These are phyloP conservation scores for Kwoniella heveanensis DNA, from an alignment of 768 basidiomycete species.

Conservation along the genomic window DNA sequence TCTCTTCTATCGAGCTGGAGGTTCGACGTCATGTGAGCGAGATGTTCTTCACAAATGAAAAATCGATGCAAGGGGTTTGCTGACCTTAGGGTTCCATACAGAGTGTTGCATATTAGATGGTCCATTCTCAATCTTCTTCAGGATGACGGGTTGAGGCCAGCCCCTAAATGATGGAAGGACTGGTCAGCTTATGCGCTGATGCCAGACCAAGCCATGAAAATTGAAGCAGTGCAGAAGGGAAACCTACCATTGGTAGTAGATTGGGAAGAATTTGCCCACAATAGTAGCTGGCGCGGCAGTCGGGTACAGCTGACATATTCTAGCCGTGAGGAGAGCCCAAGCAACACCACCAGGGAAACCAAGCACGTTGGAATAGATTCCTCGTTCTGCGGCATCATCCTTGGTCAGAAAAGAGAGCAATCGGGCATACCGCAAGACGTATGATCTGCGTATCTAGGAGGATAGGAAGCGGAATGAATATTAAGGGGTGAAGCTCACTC, in stretches of 20 bases:
- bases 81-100: slow-evolving; percentile 96
- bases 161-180: slow-evolving; percentile 62
- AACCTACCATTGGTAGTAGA: slow-evolving; percentile 92
- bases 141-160: slow-evolving; percentile 97
- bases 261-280: slow-evolving; percentile 96
- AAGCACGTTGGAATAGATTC: slow-evolving; percentile 96
- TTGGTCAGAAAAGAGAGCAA: neutral
- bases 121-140: slow-evolving; percentile 96
- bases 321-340: slow-evolving; percentile 98
- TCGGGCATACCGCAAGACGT: too few relatives aligned
- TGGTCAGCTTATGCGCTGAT: slow-evolving; percentile 15
- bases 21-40: neutral
- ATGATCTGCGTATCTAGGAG: too few relatives aligned
- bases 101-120: slow-evolving; percentile 74
- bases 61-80: too few relatives aligned
- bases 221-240: too few relatives aligned
- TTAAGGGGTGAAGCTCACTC: slow-evolving; percentile 62
- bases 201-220: neutral
- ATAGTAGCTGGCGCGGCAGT: slow-evolving; percentile 91
- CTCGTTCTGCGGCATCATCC: slow-evolving; percentile 69
- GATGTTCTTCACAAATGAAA: too few relatives aligned
- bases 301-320: slow-evolving; percentile 98
- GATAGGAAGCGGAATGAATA: too few relatives aligned
- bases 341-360: slow-evolving; percentile 98
- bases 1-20: slow-evolving; percentile 45